phyloP scores from a whole-genome alignment of 2,329 filamentous ascomycete genomes.

The Fusarium sp. region DNA sequence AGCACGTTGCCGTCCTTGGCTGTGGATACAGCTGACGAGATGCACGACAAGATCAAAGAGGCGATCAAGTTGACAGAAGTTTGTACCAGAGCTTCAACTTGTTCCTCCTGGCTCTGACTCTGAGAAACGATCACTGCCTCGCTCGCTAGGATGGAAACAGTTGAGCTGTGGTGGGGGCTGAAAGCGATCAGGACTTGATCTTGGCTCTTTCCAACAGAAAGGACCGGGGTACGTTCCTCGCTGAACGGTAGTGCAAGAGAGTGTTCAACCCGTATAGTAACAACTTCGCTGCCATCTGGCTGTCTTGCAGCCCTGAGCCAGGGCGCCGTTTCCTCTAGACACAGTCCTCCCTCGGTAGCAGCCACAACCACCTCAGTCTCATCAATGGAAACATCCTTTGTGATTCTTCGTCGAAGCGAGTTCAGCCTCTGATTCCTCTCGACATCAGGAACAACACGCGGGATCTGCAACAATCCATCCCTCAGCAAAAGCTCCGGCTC shows the following conservation, averaged over 20 bases:
- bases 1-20: background rate
- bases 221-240: background rate
- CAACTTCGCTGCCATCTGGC: background rate
- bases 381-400: background rate
- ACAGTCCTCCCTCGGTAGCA: background rate
- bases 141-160: background rate
- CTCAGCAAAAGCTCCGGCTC: slow-evolving; percentile 4
- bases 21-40: background rate
- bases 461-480: background rate
- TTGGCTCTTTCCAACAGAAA: background rate
- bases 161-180: background rate
- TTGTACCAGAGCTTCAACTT: background rate
- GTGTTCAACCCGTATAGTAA: background rate
- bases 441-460: background rate
- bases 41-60: background rate
- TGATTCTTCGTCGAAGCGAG: background rate
- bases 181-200: background rate
- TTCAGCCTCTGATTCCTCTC: background rate
- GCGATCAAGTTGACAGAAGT: background rate
- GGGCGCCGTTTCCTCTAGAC: background rate
- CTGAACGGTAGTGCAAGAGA: slow-evolving; percentile 1
- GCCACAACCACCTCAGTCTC: background rate
- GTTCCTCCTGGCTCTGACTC: accelerated
- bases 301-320: background rate
- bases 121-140: accelerated